Evolutionary conservation across 257 asterid genomes (phyloP).

Genomic region (Solanum tarapatanum): DNA sequence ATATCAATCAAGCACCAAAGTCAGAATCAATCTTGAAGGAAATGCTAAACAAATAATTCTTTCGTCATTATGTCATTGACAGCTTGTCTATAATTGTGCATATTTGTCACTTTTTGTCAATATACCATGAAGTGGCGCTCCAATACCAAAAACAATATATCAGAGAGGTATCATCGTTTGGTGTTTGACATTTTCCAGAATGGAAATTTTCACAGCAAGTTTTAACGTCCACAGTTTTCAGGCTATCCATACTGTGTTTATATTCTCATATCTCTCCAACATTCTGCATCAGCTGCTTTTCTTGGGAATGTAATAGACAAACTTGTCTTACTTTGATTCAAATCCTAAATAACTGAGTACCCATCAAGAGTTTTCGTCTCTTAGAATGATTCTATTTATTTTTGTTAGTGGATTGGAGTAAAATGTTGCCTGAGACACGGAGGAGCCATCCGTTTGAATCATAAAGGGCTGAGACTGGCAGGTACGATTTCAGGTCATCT

Average conservation of each 20-base stretch:
- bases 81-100: neutral
- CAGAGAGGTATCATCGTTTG: neutral
- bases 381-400: constrained; percentile 25
- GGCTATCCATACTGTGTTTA: neutral
- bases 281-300: neutral
- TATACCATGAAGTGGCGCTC: neutral
- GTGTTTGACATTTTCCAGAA: constrained; percentile 1
- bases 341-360: constrained; percentile 25
- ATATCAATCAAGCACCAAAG: no score
- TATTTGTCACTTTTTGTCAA: neutral
- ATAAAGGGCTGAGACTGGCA: no score
- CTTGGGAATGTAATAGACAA: constrained; percentile 16
- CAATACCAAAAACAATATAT: neutral
- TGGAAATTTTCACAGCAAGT: neutral
- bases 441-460: constrained; percentile 5
- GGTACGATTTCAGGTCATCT: constrained; percentile 13
- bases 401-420: constrained; percentile 33
- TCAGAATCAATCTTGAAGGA: no score
- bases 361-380: constrained; percentile 19
- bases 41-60: neutral
- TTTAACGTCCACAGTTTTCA: neutral
- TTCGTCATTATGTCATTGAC: neutral
- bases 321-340: constrained; percentile 36
- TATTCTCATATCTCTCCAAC: constrained; percentile 4
- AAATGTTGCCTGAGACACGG: constrained; percentile 6